These are phyloP conservation scores for Backusella tuberculispora DNA, from an alignment of 192 early-diverging fungal species.

Conservation along the genomic window DNA sequence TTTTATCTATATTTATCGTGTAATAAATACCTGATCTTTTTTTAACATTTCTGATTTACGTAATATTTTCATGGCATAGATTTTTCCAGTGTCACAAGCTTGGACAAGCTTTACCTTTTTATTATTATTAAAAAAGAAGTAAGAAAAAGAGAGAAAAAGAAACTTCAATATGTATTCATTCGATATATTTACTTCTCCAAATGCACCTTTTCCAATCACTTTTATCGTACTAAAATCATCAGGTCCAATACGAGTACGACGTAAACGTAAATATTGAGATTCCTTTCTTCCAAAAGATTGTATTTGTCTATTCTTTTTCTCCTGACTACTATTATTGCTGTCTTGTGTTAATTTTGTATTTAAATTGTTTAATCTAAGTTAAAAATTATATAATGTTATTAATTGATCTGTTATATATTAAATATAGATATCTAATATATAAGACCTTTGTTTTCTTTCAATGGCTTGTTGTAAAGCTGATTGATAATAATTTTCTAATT, in stretches of 20 bases:
- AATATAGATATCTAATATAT: not conserved
- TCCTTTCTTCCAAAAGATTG: constrained; percentile 82
- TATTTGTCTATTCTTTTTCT: constrained; percentile 86
- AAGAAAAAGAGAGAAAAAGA: not conserved
- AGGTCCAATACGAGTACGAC: constrained; percentile 84
- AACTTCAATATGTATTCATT: not conserved
- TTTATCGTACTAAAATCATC: constrained; percentile 94
- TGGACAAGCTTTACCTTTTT: constrained; percentile 89
- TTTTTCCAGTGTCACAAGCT: constrained; percentile 93
- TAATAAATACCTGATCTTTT: constrained; percentile 80
- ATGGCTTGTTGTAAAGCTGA: constrained; percentile 84
- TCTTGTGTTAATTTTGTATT: constrained; percentile 76
- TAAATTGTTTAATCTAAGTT: constrained; percentile 68
- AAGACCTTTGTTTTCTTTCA: constrained; percentile 74
- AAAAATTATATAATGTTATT: not conserved
- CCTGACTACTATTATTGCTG: constrained; percentile 66
- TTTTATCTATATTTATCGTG: too few species aligned
- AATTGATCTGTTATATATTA: not conserved
- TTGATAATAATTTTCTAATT: constrained; percentile 93
- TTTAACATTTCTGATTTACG: constrained; percentile 96
- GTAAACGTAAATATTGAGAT: constrained; percentile 90
- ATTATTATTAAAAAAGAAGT: not conserved
- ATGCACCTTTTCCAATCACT: constrained; percentile 98
- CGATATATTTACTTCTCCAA: constrained; percentile 76
- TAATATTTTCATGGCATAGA: constrained; percentile 97